A percentile compares a stretch with the other conserved stretches of the same genome.
These are phyloP conservation scores for Stephania yunnanensis DNA, from an alignment of 164 flowering plant genomes.

Conservation along the genomic window DNA sequence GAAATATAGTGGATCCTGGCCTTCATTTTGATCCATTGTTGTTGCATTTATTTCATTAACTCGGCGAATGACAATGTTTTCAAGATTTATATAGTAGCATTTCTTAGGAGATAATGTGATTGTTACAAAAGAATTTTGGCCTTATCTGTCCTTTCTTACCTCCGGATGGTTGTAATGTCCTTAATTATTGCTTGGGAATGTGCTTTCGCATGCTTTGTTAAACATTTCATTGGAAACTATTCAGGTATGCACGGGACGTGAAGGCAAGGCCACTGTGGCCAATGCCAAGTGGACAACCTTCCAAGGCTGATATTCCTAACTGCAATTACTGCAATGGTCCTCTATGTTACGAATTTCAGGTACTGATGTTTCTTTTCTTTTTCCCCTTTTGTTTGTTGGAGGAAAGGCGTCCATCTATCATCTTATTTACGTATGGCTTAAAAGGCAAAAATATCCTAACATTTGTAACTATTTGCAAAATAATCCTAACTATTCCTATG, in stretches of 20 bases:
- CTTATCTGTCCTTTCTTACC: background rate
- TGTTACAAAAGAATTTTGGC: background rate
- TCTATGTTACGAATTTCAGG: constrained; percentile 75
- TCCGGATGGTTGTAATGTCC: background rate
- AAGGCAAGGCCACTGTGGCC: constrained; percentile 86
- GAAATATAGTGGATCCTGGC: background rate
- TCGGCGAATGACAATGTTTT: background rate
- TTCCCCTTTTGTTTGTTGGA: background rate
- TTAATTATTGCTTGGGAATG: background rate
- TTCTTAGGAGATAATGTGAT: background rate
- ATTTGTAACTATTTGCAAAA: no score
- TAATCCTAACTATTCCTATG: no score
- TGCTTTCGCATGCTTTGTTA: background rate
- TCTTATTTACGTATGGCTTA: no score
- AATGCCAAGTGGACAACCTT: constrained; percentile 67
- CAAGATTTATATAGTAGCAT: background rate
- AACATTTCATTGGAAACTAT: background rate
- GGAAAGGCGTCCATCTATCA: no score
- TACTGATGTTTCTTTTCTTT: background rate
- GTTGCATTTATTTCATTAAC: background rate
- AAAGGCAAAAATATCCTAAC: no score
- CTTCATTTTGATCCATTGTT: background rate
- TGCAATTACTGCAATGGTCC: constrained; percentile 66
- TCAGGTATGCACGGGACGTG: constrained; percentile 54
- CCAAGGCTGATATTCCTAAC: constrained; percentile 56